Evolutionary conservation across 106 monocot genomes (phyloP), one percentile per base, ranked within the genome.

Genomic region (Apostasia ramifera): DNA sequence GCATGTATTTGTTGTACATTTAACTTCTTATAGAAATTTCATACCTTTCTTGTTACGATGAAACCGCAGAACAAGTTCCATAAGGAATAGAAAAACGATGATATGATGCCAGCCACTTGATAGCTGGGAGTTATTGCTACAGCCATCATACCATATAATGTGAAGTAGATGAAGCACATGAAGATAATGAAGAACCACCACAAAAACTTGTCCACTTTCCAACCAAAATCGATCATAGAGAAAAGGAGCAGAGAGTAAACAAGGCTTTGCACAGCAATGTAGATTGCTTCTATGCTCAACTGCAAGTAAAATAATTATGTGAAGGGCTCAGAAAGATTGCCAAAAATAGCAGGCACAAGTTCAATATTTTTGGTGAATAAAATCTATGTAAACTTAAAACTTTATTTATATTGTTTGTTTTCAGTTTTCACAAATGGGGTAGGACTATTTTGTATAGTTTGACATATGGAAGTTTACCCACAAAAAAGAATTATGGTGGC

Each of bases 51-150:
- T 2, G 77, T 64, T 12, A 95, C 51, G 6, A 86, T 66, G 77
- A 86, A 91, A 14, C 95, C 95, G 6, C 86, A 63, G 80, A 95
- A 95, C 45, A 88, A 66, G 69, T 86, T 95, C 95, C 95, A 95
- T n/a, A 91, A 76, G 80, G 52, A 66, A 49, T 78, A 80, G 57
- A 84, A 78, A 50, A 95, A 86, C 39, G 85, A 75, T 8, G 74
- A 70, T 0, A 88, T 57, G 5, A 91, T 82, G 53, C 62, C 56
- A 39, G 88, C 79, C 5, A 91, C 69, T 13, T 86, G 80, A 71
- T 81, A 70, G 54, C 57, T 76, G 0, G 91, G 90, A 51, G 95
- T 91, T 59, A 84, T 11, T 6, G 86, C 74, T 3, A 95, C 77
- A 0, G 70, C 70, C 95, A 88, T 95, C 95, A 95, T 95, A 37